Percentiles rank a stretch among this genome's conserved stretches.
Conservation (phyloP, 2,329 filamentous ascomycete species). For the Diaporthe sp. region DNA sequence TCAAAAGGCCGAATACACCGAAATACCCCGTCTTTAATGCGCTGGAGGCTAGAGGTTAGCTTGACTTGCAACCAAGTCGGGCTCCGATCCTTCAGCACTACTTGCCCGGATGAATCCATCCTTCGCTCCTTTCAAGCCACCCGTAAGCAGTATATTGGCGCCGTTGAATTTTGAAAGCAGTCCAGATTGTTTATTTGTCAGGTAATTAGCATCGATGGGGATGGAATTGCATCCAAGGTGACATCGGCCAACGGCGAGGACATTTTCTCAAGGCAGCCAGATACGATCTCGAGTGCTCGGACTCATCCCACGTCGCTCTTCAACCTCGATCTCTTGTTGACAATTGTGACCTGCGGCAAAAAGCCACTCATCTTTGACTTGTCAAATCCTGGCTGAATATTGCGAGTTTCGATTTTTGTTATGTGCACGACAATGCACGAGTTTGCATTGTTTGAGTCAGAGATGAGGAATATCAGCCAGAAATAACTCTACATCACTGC, state of each 20-base stretch:
- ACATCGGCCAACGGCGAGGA: neutral
- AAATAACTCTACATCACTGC: too few species aligned
- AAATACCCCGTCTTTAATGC: neutral
- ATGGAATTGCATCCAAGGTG: neutral
- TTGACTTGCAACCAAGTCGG: neutral
- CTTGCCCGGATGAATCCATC: neutral
- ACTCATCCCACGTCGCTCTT: neutral
- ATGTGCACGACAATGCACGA: neutral
- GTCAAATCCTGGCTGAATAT: neutral
- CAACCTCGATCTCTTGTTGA: too few species aligned
- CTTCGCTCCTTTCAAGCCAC: slow-evolving; percentile 3
- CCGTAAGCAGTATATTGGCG: neutral
- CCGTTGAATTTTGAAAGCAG: neutral
- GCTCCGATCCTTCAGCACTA: neutral
- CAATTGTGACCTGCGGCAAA: too few species aligned
- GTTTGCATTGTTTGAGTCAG: neutral
- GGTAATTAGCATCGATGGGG: neutral
- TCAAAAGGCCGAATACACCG: slow-evolving; percentile 18
- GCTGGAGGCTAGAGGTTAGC: neutral
- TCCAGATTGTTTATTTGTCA: slow-evolving; percentile 1
- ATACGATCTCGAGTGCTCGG: neutral
- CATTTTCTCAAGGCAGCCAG: neutral
- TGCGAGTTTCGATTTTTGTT: neutral
- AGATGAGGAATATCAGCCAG: neutral
- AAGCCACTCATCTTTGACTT: neutral